phyloP scores from a whole-genome alignment of 768 basidiomycete genomes.

The Pisolithus tinctorius region DNA sequence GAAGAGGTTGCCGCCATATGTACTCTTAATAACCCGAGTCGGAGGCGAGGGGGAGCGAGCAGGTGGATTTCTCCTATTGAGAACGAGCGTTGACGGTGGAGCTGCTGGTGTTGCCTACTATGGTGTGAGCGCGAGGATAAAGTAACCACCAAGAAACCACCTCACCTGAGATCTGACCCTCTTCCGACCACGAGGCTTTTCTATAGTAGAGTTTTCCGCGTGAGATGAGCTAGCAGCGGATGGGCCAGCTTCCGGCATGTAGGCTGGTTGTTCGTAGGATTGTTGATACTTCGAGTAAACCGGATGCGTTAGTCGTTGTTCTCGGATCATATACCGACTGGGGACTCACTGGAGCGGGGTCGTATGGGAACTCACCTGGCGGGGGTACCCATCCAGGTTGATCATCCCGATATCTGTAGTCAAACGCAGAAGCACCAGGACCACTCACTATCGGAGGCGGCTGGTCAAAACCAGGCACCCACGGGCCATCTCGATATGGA shows the following conservation, averaged over 20 bases:
- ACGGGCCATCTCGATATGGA: constrained; percentile 44
- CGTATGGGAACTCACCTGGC: constrained; percentile 47
- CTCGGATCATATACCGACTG: not conserved
- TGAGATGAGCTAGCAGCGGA: constrained; percentile 38
- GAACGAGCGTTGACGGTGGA: constrained; percentile 59
- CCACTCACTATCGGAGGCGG: constrained; percentile 42
- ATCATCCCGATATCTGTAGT: constrained; percentile 61
- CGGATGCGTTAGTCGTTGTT: constrained; percentile 5
- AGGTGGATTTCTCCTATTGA: constrained; percentile 56
- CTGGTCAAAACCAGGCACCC: constrained; percentile 52
- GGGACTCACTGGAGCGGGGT: constrained; percentile 40
- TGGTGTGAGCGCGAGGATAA: not conserved
- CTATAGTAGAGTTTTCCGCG: constrained; percentile 22
- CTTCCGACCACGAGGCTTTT: constrained; percentile 61
- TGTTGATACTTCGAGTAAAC: constrained; percentile 42
- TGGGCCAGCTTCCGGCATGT: constrained; percentile 47
- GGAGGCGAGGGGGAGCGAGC: constrained; percentile 83
- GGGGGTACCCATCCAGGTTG: constrained; percentile 40
- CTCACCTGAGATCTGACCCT: constrained; percentile 54
- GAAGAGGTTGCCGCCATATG: constrained; percentile 84
- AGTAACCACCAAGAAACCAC: not conserved
- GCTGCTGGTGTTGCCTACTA: constrained; percentile 54
- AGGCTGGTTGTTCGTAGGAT: constrained; percentile 50
- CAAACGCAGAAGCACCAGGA: constrained; percentile 40
- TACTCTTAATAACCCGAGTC: constrained; percentile 77